These are phyloP conservation scores for Massarina eburnea DNA, from an alignment of 2,329 filamentous ascomycete species.

Conservation along the genomic window DNA sequence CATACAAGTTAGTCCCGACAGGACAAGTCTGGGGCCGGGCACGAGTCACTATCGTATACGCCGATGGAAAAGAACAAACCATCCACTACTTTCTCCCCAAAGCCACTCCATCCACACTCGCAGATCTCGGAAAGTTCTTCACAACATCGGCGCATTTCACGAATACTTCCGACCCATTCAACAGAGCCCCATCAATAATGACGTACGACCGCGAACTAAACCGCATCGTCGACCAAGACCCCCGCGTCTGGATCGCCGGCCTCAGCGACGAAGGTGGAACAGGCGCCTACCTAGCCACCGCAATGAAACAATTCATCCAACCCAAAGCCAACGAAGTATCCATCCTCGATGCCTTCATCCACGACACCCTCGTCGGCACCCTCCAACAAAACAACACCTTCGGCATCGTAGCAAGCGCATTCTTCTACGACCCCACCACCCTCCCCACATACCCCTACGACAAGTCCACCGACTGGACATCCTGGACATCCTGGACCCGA, in stretches of 20 bases:
- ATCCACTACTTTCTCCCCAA: conserved; percentile 61
- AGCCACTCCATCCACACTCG: conserved; percentile 46
- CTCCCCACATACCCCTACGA: conserved; percentile 49
- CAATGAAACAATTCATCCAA: conserved; percentile 57
- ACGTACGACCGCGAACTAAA: conserved; percentile 52
- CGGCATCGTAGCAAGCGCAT: conserved; percentile 57
- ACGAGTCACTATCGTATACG: conserved; percentile 52
- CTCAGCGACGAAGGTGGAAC: conserved; percentile 63
- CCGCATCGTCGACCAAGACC: conserved; percentile 46
- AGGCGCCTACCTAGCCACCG: conserved; percentile 57
- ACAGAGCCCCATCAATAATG: conserved; percentile 58
- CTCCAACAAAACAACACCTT: conserved; percentile 47
- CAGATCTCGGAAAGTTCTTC: conserved; percentile 56
- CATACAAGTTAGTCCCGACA: conserved; percentile 50
- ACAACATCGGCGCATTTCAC: conserved; percentile 57
- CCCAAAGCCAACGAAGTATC: conserved; percentile 53
- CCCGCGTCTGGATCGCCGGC: conserved; percentile 61
- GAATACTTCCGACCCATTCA: conserved; percentile 56
- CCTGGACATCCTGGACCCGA: conserved; percentile 57
- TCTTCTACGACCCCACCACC: conserved; percentile 56
- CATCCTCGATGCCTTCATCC: conserved; percentile 58
- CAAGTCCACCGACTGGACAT: conserved; percentile 49
- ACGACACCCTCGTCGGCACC: conserved; percentile 53
- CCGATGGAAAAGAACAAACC: conserved; percentile 52
- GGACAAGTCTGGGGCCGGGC: conserved; percentile 53